A percentile compares a stretch with the other conserved stretches of the same genome.
Conservation (phyloP, 169 alveolate species). For the Eimeria falciformis region DNA sequence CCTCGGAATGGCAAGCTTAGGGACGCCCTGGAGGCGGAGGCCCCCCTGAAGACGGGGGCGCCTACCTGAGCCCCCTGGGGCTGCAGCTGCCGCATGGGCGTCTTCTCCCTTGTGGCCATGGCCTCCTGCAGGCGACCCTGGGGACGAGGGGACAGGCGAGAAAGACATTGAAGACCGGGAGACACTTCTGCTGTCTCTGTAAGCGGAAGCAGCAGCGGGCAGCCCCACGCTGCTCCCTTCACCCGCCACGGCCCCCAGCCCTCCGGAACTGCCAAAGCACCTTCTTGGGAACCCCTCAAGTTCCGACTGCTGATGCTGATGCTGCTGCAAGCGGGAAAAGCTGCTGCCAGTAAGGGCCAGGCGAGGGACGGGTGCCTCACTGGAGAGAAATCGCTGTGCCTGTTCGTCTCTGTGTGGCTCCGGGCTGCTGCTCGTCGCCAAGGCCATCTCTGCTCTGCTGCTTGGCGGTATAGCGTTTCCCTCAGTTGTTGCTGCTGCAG, state of each 20-base stretch:
- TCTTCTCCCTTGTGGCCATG: background rate
- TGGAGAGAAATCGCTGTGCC: background rate
- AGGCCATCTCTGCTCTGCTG: background rate
- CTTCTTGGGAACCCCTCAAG: background rate
- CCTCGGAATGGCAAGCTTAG: constrained; percentile 57
- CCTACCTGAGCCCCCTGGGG: constrained; percentile 25
- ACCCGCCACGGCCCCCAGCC: constrained; percentile 7
- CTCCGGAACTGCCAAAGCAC: background rate
- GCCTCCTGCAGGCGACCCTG: constrained; percentile 32
- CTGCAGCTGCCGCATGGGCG: background rate
- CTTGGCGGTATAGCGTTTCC: background rate
- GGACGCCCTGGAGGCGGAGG: constrained; percentile 62
- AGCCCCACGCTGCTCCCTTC: background rate
- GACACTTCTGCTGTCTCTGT: constrained; percentile 4
- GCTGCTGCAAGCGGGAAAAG: constrained; percentile 40
- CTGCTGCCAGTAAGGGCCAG: constrained; percentile 31
- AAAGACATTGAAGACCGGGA: background rate
- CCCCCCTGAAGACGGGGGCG: constrained; percentile 35
- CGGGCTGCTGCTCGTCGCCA: background rate
- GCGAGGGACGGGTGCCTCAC: constrained; percentile 28
- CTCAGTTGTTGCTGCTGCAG: background rate
- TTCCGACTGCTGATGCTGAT: background rate
- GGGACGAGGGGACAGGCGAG: constrained; percentile 49
- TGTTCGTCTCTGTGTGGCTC: background rate
- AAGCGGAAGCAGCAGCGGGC: background rate